Conservation (phyloP, 164 flowering plant species). For the Berberis thunbergii region DNA sequence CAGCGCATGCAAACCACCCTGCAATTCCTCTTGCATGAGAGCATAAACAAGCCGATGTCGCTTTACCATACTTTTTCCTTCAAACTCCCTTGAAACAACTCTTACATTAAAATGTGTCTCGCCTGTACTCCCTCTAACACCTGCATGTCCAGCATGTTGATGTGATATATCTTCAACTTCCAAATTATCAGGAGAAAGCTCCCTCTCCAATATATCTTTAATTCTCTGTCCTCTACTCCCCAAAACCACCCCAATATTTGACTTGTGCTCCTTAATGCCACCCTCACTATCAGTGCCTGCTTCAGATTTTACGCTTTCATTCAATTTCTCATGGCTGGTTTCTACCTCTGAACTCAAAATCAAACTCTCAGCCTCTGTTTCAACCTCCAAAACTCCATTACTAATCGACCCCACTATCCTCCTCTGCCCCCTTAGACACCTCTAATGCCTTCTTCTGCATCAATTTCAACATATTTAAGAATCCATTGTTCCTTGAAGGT, state of each 20-base stretch:
- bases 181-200: constrained; percentile 58
- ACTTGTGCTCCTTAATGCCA: constrained; percentile 1
- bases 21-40: constrained; percentile 73
- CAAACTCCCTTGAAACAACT: constrained; percentile 69
- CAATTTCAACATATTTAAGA: constrained; percentile 79
- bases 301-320: background rate
- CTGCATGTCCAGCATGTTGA: constrained; percentile 92
- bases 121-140: constrained; percentile 57
- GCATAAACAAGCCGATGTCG: constrained; percentile 72
- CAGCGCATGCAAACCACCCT: constrained; percentile 81
- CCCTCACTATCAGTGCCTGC: background rate
- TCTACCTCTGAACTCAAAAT: background rate
- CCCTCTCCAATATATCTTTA: constrained; percentile 47
- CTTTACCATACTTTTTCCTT: constrained; percentile 89
- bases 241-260: constrained; percentile 3
- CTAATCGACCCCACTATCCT: constrained; percentile 9
- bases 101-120: constrained; percentile 91
- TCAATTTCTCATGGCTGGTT: background rate
- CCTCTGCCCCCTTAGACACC: constrained; percentile 36
- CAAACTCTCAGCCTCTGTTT: no score
- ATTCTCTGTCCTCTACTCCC: constrained; percentile 65
- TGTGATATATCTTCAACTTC: constrained; percentile 71
- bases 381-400: background rate
- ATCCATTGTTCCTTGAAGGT: constrained; percentile 93
- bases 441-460: constrained; percentile 84